Evolutionary conservation across 2,329 filamentous ascomycete species (phyloP).

Genomic region (Penicillium sclerotigenum): DNA sequence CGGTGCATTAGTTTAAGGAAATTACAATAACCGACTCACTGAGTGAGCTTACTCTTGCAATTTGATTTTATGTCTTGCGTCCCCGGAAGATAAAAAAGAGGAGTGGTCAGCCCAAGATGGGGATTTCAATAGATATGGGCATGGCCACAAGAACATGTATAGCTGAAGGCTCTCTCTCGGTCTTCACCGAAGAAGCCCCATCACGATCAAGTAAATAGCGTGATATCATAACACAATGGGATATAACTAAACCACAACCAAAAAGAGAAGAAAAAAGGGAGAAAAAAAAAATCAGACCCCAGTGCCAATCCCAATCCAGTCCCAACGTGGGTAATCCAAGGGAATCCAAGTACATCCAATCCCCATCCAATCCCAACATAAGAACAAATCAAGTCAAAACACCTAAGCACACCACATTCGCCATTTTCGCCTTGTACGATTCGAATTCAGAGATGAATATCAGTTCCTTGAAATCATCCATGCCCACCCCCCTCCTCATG

Average conservation of each 20-base stretch:
- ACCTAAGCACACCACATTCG: slow-evolving; percentile 14
- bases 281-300: background rate
- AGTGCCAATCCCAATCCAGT: background rate
- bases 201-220: slow-evolving; percentile 14
- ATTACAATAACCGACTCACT: background rate
- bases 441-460: background rate
- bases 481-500: background rate
- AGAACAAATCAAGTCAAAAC: background rate
- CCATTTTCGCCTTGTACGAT: slow-evolving; percentile 13
- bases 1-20: background rate
- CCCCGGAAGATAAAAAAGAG: background rate
- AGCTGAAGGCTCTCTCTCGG: background rate
- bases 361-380: background rate
- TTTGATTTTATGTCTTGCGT: background rate
- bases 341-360: background rate
- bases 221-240: slow-evolving; percentile 29
- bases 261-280: background rate
- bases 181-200: background rate
- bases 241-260: slow-evolving; percentile 22
- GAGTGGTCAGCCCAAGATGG: background rate
- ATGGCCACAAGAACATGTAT: slow-evolving; percentile 1
- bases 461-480: background rate
- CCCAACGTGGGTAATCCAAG: background rate
- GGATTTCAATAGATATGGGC: slow-evolving; percentile 10
- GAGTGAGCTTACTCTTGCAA: background rate